phyloP scores from a whole-genome alignment of 768 basidiomycete genomes.

The Lactifluus piperatus region DNA sequence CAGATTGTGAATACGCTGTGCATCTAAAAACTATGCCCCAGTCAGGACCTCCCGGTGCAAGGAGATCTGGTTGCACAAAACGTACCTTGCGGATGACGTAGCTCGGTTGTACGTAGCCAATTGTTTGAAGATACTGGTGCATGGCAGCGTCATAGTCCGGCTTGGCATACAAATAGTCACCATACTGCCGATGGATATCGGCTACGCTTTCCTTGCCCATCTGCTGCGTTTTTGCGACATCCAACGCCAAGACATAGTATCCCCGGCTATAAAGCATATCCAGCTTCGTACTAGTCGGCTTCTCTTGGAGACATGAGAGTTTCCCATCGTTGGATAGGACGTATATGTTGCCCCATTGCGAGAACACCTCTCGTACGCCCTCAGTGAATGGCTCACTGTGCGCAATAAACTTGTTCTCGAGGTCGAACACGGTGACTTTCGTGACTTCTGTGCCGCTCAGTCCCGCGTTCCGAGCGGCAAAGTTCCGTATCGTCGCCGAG shows the following conservation, averaged over 20 bases:
- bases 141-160: conserved; percentile 91
- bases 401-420: conserved; percentile 84
- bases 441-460: conserved; percentile 51
- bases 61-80: neutral
- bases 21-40: conserved; percentile 75
- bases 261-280: conserved; percentile 77
- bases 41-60: neutral
- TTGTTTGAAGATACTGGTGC: conserved; percentile 85
- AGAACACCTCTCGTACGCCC: conserved; percentile 77
- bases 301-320: conserved; percentile 64
- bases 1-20: conserved; percentile 91
- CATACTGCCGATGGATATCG: conserved; percentile 85
- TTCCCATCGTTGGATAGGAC: conserved; percentile 71
- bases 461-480: conserved; percentile 43
- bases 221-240: conserved; percentile 70
- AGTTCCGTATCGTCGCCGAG: conserved; percentile 70
- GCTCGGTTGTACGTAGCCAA: conserved; percentile 83
- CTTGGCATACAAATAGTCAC: conserved; percentile 85
- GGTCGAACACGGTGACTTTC: conserved; percentile 81
- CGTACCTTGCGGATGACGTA: conserved; percentile 93
- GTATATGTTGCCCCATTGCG: conserved; percentile 74
- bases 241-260: conserved; percentile 72
- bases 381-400: conserved; percentile 74
- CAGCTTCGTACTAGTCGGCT: conserved; percentile 76
- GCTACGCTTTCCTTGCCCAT: conserved; percentile 68